These are phyloP conservation scores for Colletotrichum tropicale DNA, from an alignment of 2,329 filamentous ascomycete species.

Conservation along the genomic window DNA sequence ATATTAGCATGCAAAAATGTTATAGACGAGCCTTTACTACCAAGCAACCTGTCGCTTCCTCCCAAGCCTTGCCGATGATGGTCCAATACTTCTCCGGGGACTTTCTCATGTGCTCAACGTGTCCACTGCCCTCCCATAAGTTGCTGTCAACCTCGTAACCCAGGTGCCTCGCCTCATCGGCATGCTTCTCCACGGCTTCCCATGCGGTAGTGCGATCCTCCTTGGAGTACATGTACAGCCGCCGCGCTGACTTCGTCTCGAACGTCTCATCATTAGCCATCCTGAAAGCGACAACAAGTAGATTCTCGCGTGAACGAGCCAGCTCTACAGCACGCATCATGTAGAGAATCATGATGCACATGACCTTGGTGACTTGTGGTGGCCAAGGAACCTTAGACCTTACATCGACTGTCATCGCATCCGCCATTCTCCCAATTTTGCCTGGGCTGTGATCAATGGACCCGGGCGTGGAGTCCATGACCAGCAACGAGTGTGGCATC, in stretches of 20 bases:
- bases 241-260: background rate
- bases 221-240: conserved; percentile 9
- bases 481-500: conserved; percentile 52
- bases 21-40: background rate
- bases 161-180: conserved; percentile 45
- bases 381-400: conserved; percentile 53
- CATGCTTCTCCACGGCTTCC: conserved; percentile 60
- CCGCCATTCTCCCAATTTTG: conserved; percentile 50
- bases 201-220: conserved; percentile 49
- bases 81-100: conserved; percentile 64
- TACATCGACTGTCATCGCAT: conserved; percentile 55
- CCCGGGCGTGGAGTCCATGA: conserved; percentile 59
- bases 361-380: conserved; percentile 46
- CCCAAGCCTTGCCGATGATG: conserved; percentile 36
- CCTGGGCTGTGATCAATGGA: conserved; percentile 31
- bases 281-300: background rate
- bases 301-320: background rate
- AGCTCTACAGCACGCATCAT: conserved; percentile 27
- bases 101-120: conserved; percentile 65
- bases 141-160: conserved; percentile 56
- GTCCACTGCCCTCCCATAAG: conserved; percentile 60
- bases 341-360: conserved; percentile 49
- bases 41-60: conserved; percentile 11
- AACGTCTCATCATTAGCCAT: background rate
- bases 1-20: background rate